These are phyloP conservation scores for Ophiostoma pallidulum DNA, from an alignment of 2,329 filamentous ascomycete species.

Conservation along the genomic window DNA sequence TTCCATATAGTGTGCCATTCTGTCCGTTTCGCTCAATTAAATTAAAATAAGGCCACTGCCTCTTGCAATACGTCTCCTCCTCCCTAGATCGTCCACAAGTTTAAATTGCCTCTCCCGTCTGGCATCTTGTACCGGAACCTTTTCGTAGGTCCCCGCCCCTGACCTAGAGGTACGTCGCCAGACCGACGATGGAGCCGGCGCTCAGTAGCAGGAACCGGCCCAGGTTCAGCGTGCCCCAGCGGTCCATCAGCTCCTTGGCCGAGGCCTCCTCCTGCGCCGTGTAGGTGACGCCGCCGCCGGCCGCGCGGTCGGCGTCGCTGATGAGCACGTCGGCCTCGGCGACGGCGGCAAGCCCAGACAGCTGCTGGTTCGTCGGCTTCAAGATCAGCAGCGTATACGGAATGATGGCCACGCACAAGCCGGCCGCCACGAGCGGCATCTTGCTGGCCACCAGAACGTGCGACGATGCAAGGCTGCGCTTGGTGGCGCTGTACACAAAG, in stretches of 20 bases:
- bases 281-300: constrained; percentile 3
- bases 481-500: constrained; percentile 27
- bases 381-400: constrained; percentile 45
- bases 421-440: constrained; percentile 37
- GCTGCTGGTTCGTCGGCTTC: constrained; percentile 36
- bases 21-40: too few species aligned
- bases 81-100: too few species aligned
- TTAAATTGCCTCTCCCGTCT: too few species aligned
- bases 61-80: too few species aligned
- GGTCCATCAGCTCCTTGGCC: constrained; percentile 41
- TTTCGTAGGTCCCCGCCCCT: too few species aligned
- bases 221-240: constrained; percentile 46
- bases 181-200: constrained; percentile 2
- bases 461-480: constrained; percentile 3
- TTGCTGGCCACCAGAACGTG: constrained; percentile 24
- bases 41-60: too few species aligned
- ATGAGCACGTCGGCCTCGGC: constrained; percentile 24
- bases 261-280: constrained; percentile 24
- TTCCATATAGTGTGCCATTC: too few species aligned
- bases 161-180: constrained; percentile 9
- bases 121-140: too few species aligned
- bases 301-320: constrained; percentile 3
- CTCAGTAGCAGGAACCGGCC: constrained; percentile 19
- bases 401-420: constrained; percentile 34
- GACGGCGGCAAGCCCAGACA: constrained; percentile 34